Base-by-base conservation (phyloP, 2,329 filamentous ascomycete genomes). In the Exophiala dermatitidis region DNA sequence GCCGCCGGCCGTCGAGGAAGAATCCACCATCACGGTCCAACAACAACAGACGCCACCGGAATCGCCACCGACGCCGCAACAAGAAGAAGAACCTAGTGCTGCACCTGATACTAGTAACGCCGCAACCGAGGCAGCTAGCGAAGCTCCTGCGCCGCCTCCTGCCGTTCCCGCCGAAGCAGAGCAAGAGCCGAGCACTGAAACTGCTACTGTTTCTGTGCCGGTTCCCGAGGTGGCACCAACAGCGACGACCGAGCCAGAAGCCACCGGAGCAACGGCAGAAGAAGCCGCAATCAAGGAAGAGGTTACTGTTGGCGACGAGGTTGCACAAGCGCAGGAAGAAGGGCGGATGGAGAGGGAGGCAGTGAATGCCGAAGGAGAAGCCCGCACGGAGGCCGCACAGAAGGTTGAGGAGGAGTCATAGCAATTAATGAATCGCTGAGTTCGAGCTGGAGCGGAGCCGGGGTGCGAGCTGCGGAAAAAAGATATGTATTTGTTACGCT, bases 321-420 rank as follows among this genome's bases (percentile, higher is more conserved):
- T 56, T 5, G 55, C 54, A 8, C 58, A 61, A 33, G 62, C 65
- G 9, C 67, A 68, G 46, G 63, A 68, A 58, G 66, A 69, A 61
- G 65, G 60, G 5, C 55, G 59, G 2, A 51, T 59, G 33, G 64
- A 68, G 52, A 54, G 53, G 40, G 54, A 60, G 52, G 57, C 59
- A 52, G 58, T 61, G 29, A 64, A 70, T 38, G 58, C 66, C n/a
- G 65, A 67, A 47, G 68, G 51, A 10, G 65, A 67, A 60, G 61
- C 62, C 33, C 46, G 57, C 5, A 62, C 59, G 4, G 65, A 65
- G 49, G 58, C 53, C 6, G 43, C 56, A 2, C 8, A n/a, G 12
- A 45, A 45, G 42, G 42, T 29, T 31, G 42, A 45, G 28, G 42
- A 45, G 10, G 30, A 19, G n/a, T 45, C 10, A n/a, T 19, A 19